A percentile compares a stretch with the other conserved stretches of the same genome.
phyloP scores from a whole-genome alignment of 2,329 filamentous ascomycete species.

The Fusarium ramigenum region DNA sequence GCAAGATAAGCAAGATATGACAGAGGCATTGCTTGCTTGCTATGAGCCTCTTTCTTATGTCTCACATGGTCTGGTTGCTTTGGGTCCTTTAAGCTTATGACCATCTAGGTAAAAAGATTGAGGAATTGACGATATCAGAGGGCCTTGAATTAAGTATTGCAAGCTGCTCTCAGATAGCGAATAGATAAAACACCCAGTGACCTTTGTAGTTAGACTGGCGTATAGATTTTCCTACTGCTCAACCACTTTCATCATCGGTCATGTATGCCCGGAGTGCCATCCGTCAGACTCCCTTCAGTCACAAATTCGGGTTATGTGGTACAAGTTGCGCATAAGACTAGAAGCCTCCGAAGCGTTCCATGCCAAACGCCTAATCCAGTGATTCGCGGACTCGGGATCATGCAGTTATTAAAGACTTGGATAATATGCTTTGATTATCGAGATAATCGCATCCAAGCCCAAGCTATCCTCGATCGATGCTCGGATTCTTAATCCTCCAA shows the following conservation, averaged over 20 bases:
- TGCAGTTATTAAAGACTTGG: not conserved
- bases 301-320: not conserved
- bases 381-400: not conserved
- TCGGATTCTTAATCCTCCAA: not conserved
- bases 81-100: not conserved
- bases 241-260: not conserved
- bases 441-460: constrained; percentile 9
- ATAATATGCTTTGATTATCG: constrained; percentile 2
- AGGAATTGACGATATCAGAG: not conserved
- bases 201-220: not conserved
- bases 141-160: not conserved
- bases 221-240: not conserved
- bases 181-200: not conserved
- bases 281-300: not conserved
- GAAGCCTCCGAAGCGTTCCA: not conserved
- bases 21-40: not conserved
- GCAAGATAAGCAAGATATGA: constrained; percentile 10
- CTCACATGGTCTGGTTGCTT: not conserved
- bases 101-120: not conserved
- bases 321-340: constrained; percentile 1
- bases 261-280: not conserved
- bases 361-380: not conserved
- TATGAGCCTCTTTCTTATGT: not conserved
- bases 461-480: not conserved
- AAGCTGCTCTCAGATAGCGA: not conserved